These are phyloP conservation scores for Begonia masoniana DNA, from an alignment of 306 rosid species.

Conservation along the genomic window DNA sequence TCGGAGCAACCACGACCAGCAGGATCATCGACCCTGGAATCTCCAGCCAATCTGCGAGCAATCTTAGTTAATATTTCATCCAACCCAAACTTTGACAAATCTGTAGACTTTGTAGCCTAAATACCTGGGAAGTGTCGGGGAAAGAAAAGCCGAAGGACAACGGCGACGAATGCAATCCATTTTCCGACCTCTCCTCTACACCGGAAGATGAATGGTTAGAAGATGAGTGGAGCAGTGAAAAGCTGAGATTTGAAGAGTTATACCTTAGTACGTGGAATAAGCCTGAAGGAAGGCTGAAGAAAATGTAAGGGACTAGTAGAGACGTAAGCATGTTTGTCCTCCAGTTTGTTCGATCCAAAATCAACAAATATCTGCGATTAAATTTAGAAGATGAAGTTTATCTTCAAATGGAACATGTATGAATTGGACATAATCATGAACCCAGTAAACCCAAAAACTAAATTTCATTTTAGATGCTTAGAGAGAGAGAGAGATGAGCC, in stretches of 20 bases:
- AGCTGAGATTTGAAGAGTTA: background rate
- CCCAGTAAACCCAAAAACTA: too few relatives aligned
- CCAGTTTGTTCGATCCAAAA: conserved; percentile 93
- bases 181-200: conserved; percentile 67
- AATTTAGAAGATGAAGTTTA: background rate
- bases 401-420: too few relatives aligned
- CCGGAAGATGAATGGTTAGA: background rate
- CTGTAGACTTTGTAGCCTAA: too few relatives aligned
- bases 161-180: conserved; percentile 70
- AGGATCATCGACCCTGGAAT: conserved; percentile 81
- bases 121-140: conserved; percentile 75
- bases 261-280: conserved; percentile 57
- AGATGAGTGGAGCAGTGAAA: background rate
- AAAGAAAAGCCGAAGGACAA: conserved; percentile 78
- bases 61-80: background rate
- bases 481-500: conserved; percentile 3
- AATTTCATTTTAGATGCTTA: background rate
- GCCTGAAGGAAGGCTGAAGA: conserved; percentile 67
- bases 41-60: conserved; percentile 62
- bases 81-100: too few relatives aligned
- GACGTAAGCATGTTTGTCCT: conserved; percentile 79
- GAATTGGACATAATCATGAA: too few relatives aligned
- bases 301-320: conserved; percentile 71
- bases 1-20: conserved; percentile 65
- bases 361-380: conserved; percentile 50